phyloP scores from a whole-genome alignment of 2,329 filamentous ascomycete genomes.

The Pyrenochaeta sp. region DNA sequence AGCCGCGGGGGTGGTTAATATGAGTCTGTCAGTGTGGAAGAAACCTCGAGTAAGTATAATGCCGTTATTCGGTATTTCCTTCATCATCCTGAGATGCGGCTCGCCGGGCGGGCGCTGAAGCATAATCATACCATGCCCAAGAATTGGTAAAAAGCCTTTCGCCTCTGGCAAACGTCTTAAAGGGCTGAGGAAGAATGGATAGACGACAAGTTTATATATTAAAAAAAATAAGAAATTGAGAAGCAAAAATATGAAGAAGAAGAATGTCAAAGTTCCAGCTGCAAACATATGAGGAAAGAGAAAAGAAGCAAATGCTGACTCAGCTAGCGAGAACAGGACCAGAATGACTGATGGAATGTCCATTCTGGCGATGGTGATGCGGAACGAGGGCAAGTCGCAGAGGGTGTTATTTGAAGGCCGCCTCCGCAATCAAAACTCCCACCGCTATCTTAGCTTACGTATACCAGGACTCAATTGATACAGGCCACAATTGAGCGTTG shows the following conservation, averaged over 20 bases:
- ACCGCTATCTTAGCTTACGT: background rate
- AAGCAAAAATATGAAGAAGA: constrained; percentile 25
- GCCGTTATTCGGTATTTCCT: constrained; percentile 51
- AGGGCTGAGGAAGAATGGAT: constrained; percentile 51
- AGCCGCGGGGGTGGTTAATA: constrained; percentile 52
- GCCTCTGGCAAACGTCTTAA: constrained; percentile 50
- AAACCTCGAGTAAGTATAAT: constrained; percentile 51
- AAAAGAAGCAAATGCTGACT: constrained; percentile 28
- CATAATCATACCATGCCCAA: constrained; percentile 50
- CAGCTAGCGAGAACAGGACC: constrained; percentile 24
- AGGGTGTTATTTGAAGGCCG: background rate
- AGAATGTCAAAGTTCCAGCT: constrained; percentile 16
- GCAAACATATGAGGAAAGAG: constrained; percentile 30
- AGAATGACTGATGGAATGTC: constrained; percentile 23
- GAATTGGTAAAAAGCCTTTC: constrained; percentile 37
- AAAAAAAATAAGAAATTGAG: constrained; percentile 27
- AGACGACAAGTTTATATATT: constrained; percentile 38
- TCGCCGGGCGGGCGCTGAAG: constrained; percentile 46
- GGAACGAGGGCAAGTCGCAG: background rate
- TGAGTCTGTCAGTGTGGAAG: constrained; percentile 49
- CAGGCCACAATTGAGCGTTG: background rate
- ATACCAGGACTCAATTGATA: background rate
- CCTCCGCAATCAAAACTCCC: background rate
- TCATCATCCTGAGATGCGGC: constrained; percentile 47
- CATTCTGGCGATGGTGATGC: constrained; percentile 12